These are phyloP conservation scores for Aspergillus sp. DNA, from an alignment of 2,329 filamentous ascomycete genomes.

Conservation along the genomic window DNA sequence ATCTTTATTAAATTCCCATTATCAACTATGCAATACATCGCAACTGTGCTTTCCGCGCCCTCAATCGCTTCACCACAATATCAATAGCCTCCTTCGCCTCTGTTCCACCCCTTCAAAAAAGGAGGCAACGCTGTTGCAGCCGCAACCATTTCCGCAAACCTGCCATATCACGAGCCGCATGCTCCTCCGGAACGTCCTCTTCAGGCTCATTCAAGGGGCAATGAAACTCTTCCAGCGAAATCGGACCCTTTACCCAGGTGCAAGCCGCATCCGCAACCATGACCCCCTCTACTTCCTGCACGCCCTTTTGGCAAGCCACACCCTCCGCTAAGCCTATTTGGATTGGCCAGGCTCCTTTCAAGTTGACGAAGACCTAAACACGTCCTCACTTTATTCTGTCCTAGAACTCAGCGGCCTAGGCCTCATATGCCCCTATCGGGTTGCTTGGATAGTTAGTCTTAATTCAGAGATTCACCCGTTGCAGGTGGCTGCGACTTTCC, in stretches of 20 bases:
- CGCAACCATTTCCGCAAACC: conserved; percentile 26
- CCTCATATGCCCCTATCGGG: too few species aligned
- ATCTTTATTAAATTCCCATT: neutral
- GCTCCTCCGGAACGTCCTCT: conserved; percentile 22
- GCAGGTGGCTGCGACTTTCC: too few species aligned
- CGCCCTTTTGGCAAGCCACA: too few species aligned
- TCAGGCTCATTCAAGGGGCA: conserved; percentile 30
- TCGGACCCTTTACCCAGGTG: conserved; percentile 37
- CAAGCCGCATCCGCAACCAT: conserved; percentile 36
- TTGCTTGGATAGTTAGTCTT: too few species aligned
- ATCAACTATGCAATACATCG: neutral
- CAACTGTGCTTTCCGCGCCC: neutral
- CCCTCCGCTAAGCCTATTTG: too few species aligned
- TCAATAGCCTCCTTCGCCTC: conserved; percentile 1
- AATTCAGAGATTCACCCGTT: too few species aligned
- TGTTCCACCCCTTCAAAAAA: conserved; percentile 27
- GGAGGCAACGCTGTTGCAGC: neutral
- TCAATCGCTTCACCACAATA: neutral
- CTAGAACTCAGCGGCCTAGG: too few species aligned
- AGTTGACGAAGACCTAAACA: too few species aligned
- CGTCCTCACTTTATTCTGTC: too few species aligned
- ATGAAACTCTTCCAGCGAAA: conserved; percentile 41
- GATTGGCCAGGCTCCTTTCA: too few species aligned
- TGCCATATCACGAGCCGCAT: conserved; percentile 33
- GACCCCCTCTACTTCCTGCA: conserved; percentile 10